These are phyloP conservation scores for Senna tora DNA, from an alignment of 306 rosid species.

Conservation along the genomic window DNA sequence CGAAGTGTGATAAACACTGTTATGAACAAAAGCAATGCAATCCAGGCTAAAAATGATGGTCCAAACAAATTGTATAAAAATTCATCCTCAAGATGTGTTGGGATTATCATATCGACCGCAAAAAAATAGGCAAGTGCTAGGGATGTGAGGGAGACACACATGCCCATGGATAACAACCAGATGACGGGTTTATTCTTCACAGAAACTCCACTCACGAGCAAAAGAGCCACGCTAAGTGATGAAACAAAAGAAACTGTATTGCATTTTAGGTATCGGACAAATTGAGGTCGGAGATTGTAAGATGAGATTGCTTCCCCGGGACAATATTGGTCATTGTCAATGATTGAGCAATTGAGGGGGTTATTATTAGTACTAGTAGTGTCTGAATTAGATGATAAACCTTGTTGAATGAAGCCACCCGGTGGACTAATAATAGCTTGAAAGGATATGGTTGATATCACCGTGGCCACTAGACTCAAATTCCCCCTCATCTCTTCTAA, in stretches of 20 bases:
- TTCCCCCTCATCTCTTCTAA: conserved; percentile 2
- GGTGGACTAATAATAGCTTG: background rate
- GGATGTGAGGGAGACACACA: background rate
- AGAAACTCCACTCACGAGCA: conserved; percentile 13
- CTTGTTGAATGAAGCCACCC: background rate
- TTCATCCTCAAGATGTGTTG: background rate
- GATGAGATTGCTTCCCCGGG: too few relatives aligned
- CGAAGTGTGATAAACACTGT: too few relatives aligned
- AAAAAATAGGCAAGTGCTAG: background rate
- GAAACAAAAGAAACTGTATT: background rate
- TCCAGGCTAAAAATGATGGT: too few relatives aligned
- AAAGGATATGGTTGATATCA: background rate
- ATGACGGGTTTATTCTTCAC: background rate
- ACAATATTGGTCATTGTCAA: too few relatives aligned
- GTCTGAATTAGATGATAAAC: too few relatives aligned
- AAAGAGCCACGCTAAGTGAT: background rate
- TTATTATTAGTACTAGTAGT: too few relatives aligned
- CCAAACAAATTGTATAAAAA: too few relatives aligned
- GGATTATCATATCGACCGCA: background rate
- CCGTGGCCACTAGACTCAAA: background rate
- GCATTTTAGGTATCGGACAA: too few relatives aligned
- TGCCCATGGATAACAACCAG: background rate
- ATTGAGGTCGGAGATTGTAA: too few relatives aligned
- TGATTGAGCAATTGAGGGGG: too few relatives aligned
- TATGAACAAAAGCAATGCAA: too few relatives aligned